A percentile compares a stretch with the other conserved stretches of the same genome.
Evolutionary conservation across 495 filamentous ascomycete genomes (phyloP).

Genomic region (Parathielavia hyrcaniae): DNA sequence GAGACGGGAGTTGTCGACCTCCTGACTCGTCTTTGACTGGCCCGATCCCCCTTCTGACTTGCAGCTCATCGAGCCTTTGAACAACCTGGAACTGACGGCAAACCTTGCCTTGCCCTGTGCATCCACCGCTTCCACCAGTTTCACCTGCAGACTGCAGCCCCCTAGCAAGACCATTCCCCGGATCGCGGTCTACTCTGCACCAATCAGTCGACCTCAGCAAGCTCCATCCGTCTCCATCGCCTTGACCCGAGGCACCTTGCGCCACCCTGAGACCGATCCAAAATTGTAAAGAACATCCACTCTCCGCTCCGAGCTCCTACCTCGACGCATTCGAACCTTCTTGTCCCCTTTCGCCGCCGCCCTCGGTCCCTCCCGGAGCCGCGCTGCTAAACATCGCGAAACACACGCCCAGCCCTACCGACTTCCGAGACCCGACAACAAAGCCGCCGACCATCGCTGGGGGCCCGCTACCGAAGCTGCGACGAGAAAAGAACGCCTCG

Average conservation of each 20-base stretch:
- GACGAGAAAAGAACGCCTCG: neutral
- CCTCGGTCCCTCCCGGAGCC: neutral
- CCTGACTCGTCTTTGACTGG: no score
- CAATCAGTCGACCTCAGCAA: slow-evolving; percentile 26
- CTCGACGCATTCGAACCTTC: neutral
- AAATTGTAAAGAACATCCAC: slow-evolving; percentile 9
- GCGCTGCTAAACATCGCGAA: neutral
- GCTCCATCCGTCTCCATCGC: slow-evolving; percentile 18
- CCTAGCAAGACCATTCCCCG: slow-evolving; percentile 4
- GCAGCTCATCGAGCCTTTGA: neutral
- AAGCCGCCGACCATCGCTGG: neutral
- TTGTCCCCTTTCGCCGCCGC: slow-evolving; percentile 3
- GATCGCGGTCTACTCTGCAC: slow-evolving; percentile 14
- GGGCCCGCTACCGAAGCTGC: no score
- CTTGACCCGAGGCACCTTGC: slow-evolving; percentile 30
- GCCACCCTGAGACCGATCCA: slow-evolving; percentile 18
- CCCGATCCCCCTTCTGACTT: neutral
- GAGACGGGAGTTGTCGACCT: no score
- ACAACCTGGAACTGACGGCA: neutral
- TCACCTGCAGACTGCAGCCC: slow-evolving; percentile 2
- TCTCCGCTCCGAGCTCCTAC: no score
- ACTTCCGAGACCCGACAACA: slow-evolving; percentile 5
- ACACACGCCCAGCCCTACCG: neutral
- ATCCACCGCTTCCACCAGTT: neutral
- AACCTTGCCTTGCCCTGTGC: slow-evolving; percentile 2